Conservation (phyloP, 2,329 filamentous ascomycete species). For the Fusarium veterinarium region DNA sequence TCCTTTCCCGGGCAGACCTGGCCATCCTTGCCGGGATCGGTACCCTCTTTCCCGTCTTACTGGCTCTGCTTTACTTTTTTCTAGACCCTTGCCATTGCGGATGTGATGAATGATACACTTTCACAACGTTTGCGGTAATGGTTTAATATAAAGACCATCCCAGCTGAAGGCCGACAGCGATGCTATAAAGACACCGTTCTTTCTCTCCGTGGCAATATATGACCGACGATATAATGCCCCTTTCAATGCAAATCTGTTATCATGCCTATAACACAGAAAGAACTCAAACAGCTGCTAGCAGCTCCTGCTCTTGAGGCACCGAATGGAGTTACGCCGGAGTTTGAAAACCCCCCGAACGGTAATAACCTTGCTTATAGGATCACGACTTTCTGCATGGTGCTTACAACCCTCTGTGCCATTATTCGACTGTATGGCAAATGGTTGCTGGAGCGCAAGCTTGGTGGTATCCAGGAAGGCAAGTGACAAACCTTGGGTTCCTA, state of each 20-base stretch:
- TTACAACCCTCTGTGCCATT: not conserved
- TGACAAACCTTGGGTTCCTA: not conserved
- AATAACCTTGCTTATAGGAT: not conserved
- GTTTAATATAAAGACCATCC: not conserved
- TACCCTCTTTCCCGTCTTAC: not conserved
- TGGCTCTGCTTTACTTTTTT: not conserved
- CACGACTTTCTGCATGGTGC: not conserved
- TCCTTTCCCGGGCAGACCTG: not conserved
- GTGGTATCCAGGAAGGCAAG: not conserved
- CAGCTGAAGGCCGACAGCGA: not conserved
- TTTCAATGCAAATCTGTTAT: not conserved
- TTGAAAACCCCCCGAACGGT: not conserved
- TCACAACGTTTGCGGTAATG: not conserved
- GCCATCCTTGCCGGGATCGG: not conserved
- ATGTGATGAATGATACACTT: not conserved
- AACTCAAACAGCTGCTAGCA: not conserved
- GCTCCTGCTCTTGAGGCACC: not conserved
- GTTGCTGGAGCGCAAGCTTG: not conserved
- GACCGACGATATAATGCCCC: not conserved
- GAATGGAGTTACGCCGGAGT: not conserved
- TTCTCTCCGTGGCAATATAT: not conserved
- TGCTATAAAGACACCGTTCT: not conserved
- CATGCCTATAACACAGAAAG: not conserved
- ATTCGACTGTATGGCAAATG: not conserved
- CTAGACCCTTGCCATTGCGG: not conserved